Percentiles rank a stretch among this genome's conserved stretches.
These are phyloP conservation scores for Xylaria sp. DNA, from an alignment of 2,329 filamentous ascomycete species.

Conservation along the genomic window DNA sequence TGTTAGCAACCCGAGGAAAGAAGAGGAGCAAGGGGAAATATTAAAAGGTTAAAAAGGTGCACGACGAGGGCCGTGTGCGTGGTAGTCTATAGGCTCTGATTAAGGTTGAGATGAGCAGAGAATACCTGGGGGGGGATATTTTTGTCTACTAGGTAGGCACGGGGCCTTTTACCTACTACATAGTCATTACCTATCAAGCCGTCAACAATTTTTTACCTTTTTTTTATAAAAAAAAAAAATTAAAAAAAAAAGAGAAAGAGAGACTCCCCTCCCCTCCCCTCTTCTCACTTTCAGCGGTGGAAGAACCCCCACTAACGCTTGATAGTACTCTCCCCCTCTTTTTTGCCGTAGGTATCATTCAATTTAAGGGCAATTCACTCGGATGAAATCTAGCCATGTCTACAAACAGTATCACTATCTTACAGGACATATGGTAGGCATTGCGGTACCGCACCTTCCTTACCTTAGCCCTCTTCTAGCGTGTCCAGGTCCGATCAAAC, in stretches of 20 bases:
- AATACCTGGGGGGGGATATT: neutral
- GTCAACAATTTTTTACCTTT: neutral
- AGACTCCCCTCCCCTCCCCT: neutral
- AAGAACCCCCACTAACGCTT: slow-evolving; percentile 7
- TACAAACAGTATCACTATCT: neutral
- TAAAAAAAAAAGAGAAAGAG: neutral
- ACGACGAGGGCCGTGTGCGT: slow-evolving; percentile 22
- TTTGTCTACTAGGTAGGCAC: neutral
- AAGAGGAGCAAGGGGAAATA: neutral
- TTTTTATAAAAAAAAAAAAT: too few species aligned
- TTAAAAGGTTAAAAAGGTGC: slow-evolving; percentile 16
- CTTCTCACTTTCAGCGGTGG: slow-evolving; percentile 8
- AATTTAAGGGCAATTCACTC: slow-evolving; percentile 29
- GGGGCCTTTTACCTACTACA: neutral
- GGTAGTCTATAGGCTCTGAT: neutral
- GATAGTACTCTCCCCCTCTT: slow-evolving; percentile 20
- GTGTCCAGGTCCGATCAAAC: slow-evolving; percentile 19
- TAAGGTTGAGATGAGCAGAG: neutral
- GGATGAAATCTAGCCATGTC: slow-evolving; percentile 26
- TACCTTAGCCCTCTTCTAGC: slow-evolving; percentile 19
- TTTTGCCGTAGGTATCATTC: slow-evolving; percentile 14
- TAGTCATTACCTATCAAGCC: slow-evolving; percentile 3
- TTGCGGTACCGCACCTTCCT: slow-evolving; percentile 5
- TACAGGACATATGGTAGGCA: neutral
- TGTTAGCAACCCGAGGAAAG: neutral